These are phyloP conservation scores for Suhomyces wounanorum DNA, from an alignment of 1,139 yeast genomes.

Conservation along the genomic window DNA sequence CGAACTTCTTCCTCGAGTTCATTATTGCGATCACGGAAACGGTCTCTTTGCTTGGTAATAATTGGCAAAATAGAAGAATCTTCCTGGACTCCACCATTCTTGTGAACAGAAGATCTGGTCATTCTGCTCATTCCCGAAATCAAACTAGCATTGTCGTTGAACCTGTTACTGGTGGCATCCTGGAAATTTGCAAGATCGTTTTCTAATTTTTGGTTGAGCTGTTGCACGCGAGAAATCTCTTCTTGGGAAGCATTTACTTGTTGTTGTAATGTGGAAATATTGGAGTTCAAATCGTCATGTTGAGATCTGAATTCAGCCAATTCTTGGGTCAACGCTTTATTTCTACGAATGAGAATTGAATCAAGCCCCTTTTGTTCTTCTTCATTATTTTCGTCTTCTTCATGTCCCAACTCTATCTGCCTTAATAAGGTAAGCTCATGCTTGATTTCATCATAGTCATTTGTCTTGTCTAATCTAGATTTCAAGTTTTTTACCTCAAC, in stretches of 20 bases:
- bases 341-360: constrained; percentile 56
- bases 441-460: constrained; percentile 77
- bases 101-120: constrained; percentile 32
- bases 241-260: constrained; percentile 36
- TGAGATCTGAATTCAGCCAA: constrained; percentile 58
- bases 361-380: constrained; percentile 33
- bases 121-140: constrained; percentile 60
- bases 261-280: constrained; percentile 43
- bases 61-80: constrained; percentile 73
- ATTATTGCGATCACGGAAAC: constrained; percentile 77
- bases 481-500: constrained; percentile 55
- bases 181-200: constrained; percentile 62
- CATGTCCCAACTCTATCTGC: constrained; percentile 70
- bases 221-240: constrained; percentile 38
- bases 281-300: constrained; percentile 41
- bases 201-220: constrained; percentile 65
- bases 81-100: constrained; percentile 19
- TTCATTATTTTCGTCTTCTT: constrained; percentile 19
- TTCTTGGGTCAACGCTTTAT: constrained; percentile 62
- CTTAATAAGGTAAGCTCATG: constrained; percentile 71
- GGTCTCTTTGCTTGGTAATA: constrained; percentile 90
- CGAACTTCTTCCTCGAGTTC: constrained; percentile 84
- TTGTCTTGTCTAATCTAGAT: constrained; percentile 44
- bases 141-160: constrained; percentile 69
- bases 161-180: constrained; percentile 40